Conservation (phyloP, 345 rosid genomes). For the Brassica napus region DNA sequence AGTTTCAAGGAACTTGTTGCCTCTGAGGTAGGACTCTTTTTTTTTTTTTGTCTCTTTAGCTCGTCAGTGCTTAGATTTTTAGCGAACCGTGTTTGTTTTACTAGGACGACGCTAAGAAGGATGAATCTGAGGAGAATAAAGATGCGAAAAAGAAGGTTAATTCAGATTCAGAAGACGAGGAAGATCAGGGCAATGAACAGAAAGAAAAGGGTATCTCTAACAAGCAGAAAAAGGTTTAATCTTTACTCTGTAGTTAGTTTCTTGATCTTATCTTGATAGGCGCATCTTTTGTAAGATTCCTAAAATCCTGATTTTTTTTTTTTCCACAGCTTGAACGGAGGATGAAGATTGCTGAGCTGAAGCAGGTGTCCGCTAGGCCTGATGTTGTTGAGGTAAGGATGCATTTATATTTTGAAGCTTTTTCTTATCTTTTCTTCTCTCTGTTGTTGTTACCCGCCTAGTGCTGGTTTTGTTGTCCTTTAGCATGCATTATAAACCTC, state of each 20-base stretch:
- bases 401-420: not conserved
- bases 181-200: constrained; percentile 64
- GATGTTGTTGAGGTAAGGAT: constrained; percentile 94
- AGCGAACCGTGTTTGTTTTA: constrained; percentile 8
- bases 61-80: not conserved
- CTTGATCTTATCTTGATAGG: not conserved
- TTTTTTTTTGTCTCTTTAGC: not conserved
- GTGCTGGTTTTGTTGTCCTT: not conserved
- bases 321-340: constrained; percentile 74
- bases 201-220: constrained; percentile 87
- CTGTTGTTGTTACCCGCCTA: not conserved
- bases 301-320: constrained; percentile 1
- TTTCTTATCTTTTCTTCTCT: not conserved
- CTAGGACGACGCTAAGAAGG: constrained; percentile 65
- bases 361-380: constrained; percentile 92
- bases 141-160: constrained; percentile 63
- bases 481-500: not conserved
- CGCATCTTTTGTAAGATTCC: not conserved
- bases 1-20: constrained; percentile 56
- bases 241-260: not conserved
- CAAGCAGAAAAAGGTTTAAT: constrained; percentile 70
- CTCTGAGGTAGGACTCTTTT: constrained; percentile 52
- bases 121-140: constrained; percentile 63
- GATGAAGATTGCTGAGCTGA: constrained; percentile 93
- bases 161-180: constrained; percentile 83